phyloP scores from a whole-genome alignment of 305 asterid genomes.

The Fraxinus ornus region DNA sequence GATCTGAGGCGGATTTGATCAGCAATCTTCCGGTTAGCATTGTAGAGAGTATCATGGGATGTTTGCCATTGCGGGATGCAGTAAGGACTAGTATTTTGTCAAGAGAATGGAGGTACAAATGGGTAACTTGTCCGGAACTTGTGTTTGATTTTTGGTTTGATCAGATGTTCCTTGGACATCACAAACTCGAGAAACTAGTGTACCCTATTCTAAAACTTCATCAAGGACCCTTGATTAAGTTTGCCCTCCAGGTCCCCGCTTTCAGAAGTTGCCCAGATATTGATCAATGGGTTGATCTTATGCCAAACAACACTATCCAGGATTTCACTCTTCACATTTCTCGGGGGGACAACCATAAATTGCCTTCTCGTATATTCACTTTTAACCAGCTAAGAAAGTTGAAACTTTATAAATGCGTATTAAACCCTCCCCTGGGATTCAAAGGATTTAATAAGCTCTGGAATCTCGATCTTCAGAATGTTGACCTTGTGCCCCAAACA shows the following conservation, averaged over 20 bases:
- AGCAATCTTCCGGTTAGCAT: background rate
- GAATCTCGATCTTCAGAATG: background rate
- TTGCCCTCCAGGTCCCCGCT: background rate
- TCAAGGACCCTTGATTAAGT: constrained; percentile 16
- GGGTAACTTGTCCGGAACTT: constrained; percentile 1
- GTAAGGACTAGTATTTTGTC: constrained; percentile 22
- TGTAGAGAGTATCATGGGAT: background rate
- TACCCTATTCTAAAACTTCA: background rate
- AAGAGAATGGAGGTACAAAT: background rate
- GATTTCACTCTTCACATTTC: constrained; percentile 6
- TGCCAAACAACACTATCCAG: background rate
- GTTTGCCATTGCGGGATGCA: constrained; percentile 20
- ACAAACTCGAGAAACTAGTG: background rate
- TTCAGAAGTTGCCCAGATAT: background rate
- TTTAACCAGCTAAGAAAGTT: background rate
- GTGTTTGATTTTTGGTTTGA: background rate
- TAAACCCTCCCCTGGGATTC: background rate
- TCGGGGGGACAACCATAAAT: background rate
- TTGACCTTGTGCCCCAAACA: background rate
- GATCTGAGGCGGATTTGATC: background rate
- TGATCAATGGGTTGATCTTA: background rate
- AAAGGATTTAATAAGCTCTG: background rate
- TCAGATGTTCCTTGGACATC: background rate
- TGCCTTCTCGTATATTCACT: background rate
- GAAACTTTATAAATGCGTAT: background rate